Evolutionary conservation across 441 rosid species (phyloP), one percentile per base, ranked within the genome.

Genomic region (Theobroma grandiflorum): DNA sequence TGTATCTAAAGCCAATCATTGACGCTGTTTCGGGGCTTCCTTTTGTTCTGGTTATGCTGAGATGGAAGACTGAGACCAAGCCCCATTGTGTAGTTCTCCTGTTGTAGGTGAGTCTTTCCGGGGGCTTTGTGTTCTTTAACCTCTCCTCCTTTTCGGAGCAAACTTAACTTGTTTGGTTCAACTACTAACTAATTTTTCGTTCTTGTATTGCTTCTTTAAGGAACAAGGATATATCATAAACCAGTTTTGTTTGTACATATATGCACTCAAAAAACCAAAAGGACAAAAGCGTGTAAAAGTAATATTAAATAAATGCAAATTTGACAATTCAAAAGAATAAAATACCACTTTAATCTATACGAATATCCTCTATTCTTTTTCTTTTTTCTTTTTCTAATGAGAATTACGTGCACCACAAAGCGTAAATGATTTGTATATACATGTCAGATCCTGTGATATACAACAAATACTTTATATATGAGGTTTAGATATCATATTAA

Each of bases 91-190:
- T 20, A n/a, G 31, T 57, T 20, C 62, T 20, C 4, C 33, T 57
- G 62, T 9, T 57, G 31, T 2, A 16, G 20, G 61, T 57, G 10
- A 22, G 55, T 45, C 55, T 67, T 16, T n/a, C 12, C 4, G 16
- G 57, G 20, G 73, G 49, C 18, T 49, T 26, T 69, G 20, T 45
- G 37, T 12, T 22, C 55, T 22, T 43, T 42, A n/a, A 42, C 12
- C 15, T 58, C 31, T 26, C 31, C 31, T 62, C 64, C 68, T 74
- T 40, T 20, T 43, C 3, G 15, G 16, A 43, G 68, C 9, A 75
- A 11, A 63, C 2, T 2, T 10, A 50, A 26, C 33, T 75, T 42
- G 69, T 59, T 76, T 45, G 72, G 71, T 76, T 63, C 35, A 67
- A 53, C 74, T 8, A 18, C 74, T 53, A 53, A 65, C 43, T 15